Conservation (phyloP, 202 grass and related monocot genomes). For the Cymbopogon flexuosus region DNA sequence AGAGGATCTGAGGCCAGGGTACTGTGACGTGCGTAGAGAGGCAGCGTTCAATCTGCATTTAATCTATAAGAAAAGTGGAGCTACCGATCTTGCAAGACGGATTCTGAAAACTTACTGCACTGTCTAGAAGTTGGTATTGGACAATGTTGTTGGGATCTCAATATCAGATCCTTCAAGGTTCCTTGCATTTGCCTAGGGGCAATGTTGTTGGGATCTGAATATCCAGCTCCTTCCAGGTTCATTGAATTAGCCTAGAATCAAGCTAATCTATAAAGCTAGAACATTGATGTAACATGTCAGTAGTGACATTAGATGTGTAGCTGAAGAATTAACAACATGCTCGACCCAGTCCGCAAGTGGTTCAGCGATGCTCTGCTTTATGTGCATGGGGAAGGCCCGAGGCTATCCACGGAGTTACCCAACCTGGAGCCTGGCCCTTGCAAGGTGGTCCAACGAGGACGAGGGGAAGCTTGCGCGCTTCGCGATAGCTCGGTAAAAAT, state of each 20-base stretch:
- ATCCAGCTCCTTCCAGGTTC: not conserved
- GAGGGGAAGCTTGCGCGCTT: no score
- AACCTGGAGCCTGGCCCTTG: no score
- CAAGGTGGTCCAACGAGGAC: no score
- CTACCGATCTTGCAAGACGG: slow-evolving; percentile 69
- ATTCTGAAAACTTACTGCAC: slow-evolving; percentile 81
- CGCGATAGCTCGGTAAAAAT: no score
- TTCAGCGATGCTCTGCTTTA: not conserved
- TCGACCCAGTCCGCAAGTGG: no score
- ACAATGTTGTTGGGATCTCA: not conserved
- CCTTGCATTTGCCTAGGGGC: not conserved
- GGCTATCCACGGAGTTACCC: no score
- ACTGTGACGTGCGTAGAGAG: slow-evolving; percentile 70
- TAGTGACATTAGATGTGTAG: not conserved
- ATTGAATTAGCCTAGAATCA: not conserved
- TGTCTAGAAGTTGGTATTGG: slow-evolving; percentile 27
- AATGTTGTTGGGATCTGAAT: not conserved
- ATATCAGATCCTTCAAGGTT: not conserved
- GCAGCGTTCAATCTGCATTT: slow-evolving; percentile 92
- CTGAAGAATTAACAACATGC: no score
- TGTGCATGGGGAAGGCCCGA: no score
- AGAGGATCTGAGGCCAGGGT: slow-evolving; percentile 47
- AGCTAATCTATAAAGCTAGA: not conserved
- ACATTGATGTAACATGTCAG: not conserved
- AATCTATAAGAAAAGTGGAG: slow-evolving; percentile 93